phyloP scores from a whole-genome alignment of 768 basidiomycete species.

The Cubamyces sp. region DNA sequence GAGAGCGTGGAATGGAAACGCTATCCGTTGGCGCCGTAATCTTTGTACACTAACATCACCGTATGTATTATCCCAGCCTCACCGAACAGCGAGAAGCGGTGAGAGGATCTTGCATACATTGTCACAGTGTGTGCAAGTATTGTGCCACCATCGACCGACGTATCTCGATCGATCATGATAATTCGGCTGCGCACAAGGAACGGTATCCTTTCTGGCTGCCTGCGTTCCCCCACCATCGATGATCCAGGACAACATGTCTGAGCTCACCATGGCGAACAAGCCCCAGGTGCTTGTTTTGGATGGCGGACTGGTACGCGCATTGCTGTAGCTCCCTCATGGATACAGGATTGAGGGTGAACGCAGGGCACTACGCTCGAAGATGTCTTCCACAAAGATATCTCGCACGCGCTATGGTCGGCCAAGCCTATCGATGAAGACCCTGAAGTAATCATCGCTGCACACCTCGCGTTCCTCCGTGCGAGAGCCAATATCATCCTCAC shows the following conservation, averaged over 20 bases:
- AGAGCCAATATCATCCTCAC: slow-evolving; percentile 72
- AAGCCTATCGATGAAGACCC: slow-evolving; percentile 58
- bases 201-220: slow-evolving; percentile 1
- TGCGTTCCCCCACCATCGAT: background rate
- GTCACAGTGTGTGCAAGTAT: background rate
- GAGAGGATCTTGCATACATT: background rate
- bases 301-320: slow-evolving; percentile 28
- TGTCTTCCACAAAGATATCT: slow-evolving; percentile 48
- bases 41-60: too few species aligned
- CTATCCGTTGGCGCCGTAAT: too few species aligned
- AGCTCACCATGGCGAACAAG: background rate
- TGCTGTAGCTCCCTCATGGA: background rate
- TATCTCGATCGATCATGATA: slow-evolving; percentile 12
- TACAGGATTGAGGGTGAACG: background rate
- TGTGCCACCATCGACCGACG: background rate
- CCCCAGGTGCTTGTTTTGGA: slow-evolving; percentile 11
- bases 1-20: too few species aligned
- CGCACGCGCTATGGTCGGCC: slow-evolving; percentile 74
- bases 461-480: slow-evolving; percentile 63
- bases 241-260: background rate
- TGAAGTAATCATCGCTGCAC: slow-evolving; percentile 57
- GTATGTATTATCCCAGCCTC: too few species aligned
- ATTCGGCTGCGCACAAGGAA: background rate
- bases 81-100: background rate
- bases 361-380: slow-evolving; percentile 70